Percentiles rank a stretch among this genome's conserved stretches.
Conservation (phyloP, 2,329 filamentous ascomycete genomes). For the Arthroderma sp. region DNA sequence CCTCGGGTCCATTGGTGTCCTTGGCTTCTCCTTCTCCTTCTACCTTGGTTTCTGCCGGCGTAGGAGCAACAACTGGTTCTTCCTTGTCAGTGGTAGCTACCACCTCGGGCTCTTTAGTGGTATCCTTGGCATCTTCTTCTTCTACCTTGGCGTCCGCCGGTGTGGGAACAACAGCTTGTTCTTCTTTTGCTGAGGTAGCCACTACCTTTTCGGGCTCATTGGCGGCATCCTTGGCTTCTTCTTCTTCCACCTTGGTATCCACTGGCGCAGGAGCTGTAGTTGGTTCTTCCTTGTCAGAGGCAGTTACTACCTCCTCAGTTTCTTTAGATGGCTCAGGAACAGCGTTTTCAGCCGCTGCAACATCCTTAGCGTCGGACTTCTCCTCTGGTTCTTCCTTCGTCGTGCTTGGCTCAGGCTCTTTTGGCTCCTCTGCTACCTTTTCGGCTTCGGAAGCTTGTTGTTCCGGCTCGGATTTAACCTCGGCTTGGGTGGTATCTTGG, state of each 20-base stretch:
- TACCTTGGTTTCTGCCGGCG: neutral
- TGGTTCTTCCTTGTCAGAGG: neutral
- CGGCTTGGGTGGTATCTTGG: conserved; percentile 5
- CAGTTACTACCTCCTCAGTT: neutral
- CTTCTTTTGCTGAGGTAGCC: neutral
- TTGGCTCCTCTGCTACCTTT: neutral
- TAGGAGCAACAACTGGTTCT: neutral
- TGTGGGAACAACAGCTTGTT: neutral
- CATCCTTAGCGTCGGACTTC: neutral
- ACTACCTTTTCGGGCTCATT: neutral
- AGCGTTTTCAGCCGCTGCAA: neutral
- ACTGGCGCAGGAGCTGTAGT: neutral
- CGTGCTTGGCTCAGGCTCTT: neutral
- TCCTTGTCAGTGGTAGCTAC: neutral
- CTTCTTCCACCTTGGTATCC: neutral
- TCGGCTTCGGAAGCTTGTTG: conserved; percentile 7
- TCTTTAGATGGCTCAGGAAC: neutral
- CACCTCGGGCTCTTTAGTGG: neutral
- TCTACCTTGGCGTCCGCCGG: neutral
- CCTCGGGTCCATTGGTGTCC: neutral
- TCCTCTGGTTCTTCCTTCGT: neutral
- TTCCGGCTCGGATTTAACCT: neutral
- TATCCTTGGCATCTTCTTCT: neutral
- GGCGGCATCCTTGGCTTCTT: conserved; percentile 1
- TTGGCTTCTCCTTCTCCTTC: neutral